Conservation (phyloP, 1,284 basidiomycete species). For the Sporisorium iseilematis-ciliati region DNA sequence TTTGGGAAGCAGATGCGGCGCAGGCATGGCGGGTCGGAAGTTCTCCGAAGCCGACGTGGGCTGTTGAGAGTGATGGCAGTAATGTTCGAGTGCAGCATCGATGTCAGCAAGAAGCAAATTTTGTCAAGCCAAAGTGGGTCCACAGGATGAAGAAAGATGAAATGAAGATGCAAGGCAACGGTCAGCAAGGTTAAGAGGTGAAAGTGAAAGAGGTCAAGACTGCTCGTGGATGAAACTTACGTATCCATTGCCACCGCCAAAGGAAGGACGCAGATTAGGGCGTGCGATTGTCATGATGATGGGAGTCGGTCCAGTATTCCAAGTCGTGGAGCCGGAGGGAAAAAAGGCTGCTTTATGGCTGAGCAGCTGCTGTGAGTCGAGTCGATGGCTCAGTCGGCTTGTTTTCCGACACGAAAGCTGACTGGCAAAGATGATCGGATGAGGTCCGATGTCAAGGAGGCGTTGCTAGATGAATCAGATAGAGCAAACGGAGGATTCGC, state of each 20-base stretch:
- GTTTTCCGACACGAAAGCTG: too few relatives aligned
- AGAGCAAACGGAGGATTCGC: neutral
- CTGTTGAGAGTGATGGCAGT: conserved; percentile 5
- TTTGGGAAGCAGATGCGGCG: conserved; percentile 53
- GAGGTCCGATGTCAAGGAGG: neutral
- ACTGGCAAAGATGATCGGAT: too few relatives aligned
- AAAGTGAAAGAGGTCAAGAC: neutral
- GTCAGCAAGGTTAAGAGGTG: conserved; percentile 1
- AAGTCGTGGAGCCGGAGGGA: too few relatives aligned
- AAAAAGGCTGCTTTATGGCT: too few relatives aligned
- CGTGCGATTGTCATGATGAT: conserved; percentile 39
- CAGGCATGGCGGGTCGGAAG: conserved; percentile 54
- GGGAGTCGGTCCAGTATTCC: too few relatives aligned
- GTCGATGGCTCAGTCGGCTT: too few relatives aligned
- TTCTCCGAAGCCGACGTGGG: conserved; percentile 53
- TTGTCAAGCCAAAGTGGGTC: neutral
- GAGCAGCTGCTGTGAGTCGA: neutral
- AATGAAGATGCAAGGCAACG: neutral
- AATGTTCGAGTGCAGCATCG: neutral
- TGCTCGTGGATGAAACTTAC: conserved; percentile 18
- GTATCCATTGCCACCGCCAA: conserved; percentile 40
- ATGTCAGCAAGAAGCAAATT: neutral
- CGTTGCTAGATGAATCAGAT: neutral
- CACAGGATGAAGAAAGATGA: neutral
- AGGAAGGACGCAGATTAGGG: conserved; percentile 29